Evolutionary conservation across 202 grass and related monocot genomes (phyloP).

Genomic region (Elaeis oleifera): DNA sequence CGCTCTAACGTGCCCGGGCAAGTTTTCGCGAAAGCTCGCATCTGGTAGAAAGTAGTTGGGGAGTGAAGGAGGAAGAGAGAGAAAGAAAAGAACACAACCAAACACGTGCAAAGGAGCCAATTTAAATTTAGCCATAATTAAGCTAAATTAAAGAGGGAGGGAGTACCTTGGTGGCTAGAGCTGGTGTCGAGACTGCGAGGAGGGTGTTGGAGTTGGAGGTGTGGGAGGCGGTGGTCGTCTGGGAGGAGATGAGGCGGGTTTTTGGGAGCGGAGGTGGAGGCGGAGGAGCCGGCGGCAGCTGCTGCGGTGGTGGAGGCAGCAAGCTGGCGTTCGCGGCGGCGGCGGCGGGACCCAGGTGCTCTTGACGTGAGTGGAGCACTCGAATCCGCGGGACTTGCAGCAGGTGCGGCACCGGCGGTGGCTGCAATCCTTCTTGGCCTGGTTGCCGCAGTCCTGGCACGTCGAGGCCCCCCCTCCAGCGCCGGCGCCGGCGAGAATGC

Average conservation of each 20-base stretch:
- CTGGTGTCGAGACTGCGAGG: slow-evolving; percentile 89
- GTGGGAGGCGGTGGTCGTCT: slow-evolving; percentile 74
- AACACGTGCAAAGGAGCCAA: no score
- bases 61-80: background rate
- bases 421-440: slow-evolving; percentile 98
- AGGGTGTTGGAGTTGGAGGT: slow-evolving; percentile 89
- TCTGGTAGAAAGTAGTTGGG: slow-evolving; percentile 19
- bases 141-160: background rate
- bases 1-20: slow-evolving; percentile 73
- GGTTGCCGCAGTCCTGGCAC: slow-evolving; percentile 99
- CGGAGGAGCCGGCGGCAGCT: slow-evolving; percentile 18
- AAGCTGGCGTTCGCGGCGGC: slow-evolving; percentile 80
- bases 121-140: slow-evolving; percentile 7
- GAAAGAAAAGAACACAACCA: background rate
- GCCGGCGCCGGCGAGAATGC: slow-evolving; percentile 26
- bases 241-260: slow-evolving; percentile 72
- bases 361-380: slow-evolving; percentile 92
- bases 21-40: slow-evolving; percentile 42
- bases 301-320: slow-evolving; percentile 22
- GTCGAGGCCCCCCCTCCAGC: slow-evolving; percentile 36
- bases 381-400: slow-evolving; percentile 94
- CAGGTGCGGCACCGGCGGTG: slow-evolving; percentile 96
- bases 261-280: slow-evolving; percentile 38
- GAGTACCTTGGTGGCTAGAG: slow-evolving; percentile 83
- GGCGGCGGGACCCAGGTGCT: slow-evolving; percentile 96